Evolutionary conservation across 2,329 filamentous ascomycete species (phyloP), one percentile per base, ranked within the genome.

Genomic region (Xylaria sp.): DNA sequence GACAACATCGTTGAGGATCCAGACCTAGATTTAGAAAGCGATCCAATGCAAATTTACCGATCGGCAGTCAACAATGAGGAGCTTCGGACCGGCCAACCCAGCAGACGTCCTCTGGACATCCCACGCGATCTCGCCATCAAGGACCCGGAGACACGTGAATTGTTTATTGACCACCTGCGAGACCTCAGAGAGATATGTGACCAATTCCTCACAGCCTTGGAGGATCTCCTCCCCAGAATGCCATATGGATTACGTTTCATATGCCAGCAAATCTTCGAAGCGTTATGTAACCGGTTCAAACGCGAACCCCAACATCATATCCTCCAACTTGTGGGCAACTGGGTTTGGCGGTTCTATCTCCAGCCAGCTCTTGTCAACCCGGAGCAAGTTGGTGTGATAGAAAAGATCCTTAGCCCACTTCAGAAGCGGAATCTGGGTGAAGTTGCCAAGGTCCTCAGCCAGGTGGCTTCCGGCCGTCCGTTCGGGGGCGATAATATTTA

Each of bases 11-110:
- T 98, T 57, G 95, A 97, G 57, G 95, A 97, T 69, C 89, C 93
- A 12, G 90, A 89, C 4, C 82, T 99, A 35, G 94, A 99, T 74
- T 83, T 99, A 25, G 95, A 99, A 78, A 97, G 94, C 75, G 95
- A 99, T 73, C 95, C 95, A 0, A 90, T 98, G 82, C 94, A 98
- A 71, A 99, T 99, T 60, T 98, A 99, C 78, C 88, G 92, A 43
- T 95, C 93, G 4, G 89, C 92, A 14, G 96, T 99, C 79, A 98
- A 96, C 79, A 97, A 99, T 71, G 94, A 98, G 77, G 95, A 99
- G 78, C 87, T 99, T 23, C 89, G 92, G 17, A 99, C 95, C 0
- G 95, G 95, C 4, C 87, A 88, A 67, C 88, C 92, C 19, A 97
- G 94, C 75, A 86, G 86, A 52, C 86, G 95, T 65, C 91, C 89